phyloP scores from a whole-genome alignment of 495 filamentous ascomycete species.

The Hypomontagnella monticulosa region DNA sequence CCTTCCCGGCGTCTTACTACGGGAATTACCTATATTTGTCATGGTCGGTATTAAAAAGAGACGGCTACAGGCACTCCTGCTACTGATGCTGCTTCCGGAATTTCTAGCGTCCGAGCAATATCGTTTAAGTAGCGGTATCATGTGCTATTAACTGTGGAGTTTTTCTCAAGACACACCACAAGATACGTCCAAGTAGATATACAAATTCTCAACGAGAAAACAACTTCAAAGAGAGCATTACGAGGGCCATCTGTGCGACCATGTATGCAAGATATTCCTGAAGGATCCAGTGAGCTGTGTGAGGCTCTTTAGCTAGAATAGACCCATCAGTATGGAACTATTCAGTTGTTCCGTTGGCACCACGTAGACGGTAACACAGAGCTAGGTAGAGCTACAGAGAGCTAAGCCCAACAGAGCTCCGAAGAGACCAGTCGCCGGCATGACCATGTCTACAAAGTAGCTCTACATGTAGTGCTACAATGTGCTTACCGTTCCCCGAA shows the following conservation, averaged over 20 bases:
- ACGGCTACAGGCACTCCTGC: not conserved
- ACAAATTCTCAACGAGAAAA: not conserved
- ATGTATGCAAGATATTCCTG: constrained; percentile 12
- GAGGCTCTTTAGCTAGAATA: constrained; percentile 37
- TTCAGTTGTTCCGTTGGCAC: constrained; percentile 37
- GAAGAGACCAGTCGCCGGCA: constrained; percentile 11
- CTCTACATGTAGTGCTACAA: constrained; percentile 1
- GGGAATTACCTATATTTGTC: constrained; percentile 36
- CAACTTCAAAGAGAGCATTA: not conserved
- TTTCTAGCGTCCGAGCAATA: constrained; percentile 1
- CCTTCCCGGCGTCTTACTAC: constrained; percentile 39
- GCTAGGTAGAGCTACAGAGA: constrained; percentile 10
- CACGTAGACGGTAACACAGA: constrained; percentile 36
- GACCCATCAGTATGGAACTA: constrained; percentile 37
- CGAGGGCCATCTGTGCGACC: constrained; percentile 1
- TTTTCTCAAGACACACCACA: constrained; percentile 5
- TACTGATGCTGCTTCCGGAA: not conserved
- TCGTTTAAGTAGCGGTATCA: constrained; percentile 3
- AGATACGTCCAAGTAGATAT: not conserved
- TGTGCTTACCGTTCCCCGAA: constrained; percentile 16
- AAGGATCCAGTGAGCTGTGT: constrained; percentile 22
- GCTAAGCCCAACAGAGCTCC: constrained; percentile 27
- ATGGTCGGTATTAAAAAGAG: constrained; percentile 30
- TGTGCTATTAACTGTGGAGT: not conserved
- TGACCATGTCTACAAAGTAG: constrained; percentile 2